A percentile compares a stretch with the other conserved stretches of the same genome.
Conservation (phyloP, 768 basidiomycete species). For the Rossbeevera mucosa region DNA sequence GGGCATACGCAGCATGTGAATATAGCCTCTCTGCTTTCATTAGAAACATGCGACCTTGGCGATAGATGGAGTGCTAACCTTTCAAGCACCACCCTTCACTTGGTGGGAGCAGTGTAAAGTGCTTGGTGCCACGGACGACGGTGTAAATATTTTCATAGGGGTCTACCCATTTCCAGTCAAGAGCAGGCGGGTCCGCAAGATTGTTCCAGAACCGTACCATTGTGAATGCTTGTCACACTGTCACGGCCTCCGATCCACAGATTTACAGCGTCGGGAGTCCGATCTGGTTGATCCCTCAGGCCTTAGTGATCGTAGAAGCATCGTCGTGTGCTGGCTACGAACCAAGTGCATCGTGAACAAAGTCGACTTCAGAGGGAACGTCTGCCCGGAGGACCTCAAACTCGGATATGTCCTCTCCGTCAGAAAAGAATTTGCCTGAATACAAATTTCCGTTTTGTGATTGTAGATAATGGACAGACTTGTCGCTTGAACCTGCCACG, state of each 20-base stretch:
- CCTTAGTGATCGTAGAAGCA: neutral
- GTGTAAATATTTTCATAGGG: slow-evolving; percentile 94
- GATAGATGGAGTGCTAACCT: slow-evolving; percentile 46
- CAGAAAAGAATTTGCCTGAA: slow-evolving; percentile 40
- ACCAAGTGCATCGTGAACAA: slow-evolving; percentile 81
- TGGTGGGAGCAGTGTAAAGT: slow-evolving; percentile 83
- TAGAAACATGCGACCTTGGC: neutral
- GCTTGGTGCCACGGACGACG: slow-evolving; percentile 78
- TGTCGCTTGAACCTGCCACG: slow-evolving; percentile 10
- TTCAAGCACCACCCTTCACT: slow-evolving; percentile 81
- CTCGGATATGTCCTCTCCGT: slow-evolving; percentile 45
- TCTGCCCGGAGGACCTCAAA: slow-evolving; percentile 59
- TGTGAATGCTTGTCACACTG: slow-evolving; percentile 83
- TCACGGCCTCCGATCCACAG: slow-evolving; percentile 82
- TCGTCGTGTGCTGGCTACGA: slow-evolving; percentile 16
- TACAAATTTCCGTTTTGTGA: slow-evolving; percentile 91
- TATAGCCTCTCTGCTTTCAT: slow-evolving; percentile 49
- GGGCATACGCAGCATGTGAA: slow-evolving; percentile 63
- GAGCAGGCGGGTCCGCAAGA: neutral
- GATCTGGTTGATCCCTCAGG: slow-evolving; percentile 35
- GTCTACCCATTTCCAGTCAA: slow-evolving; percentile 38
- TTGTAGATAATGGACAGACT: slow-evolving; percentile 67
- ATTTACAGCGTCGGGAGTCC: slow-evolving; percentile 82
- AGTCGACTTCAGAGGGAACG: slow-evolving; percentile 63
- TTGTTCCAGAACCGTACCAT: slow-evolving; percentile 49